Conservation (phyloP, 768 basidiomycete species). For the Rhodosporidiobolus odoratus region DNA sequence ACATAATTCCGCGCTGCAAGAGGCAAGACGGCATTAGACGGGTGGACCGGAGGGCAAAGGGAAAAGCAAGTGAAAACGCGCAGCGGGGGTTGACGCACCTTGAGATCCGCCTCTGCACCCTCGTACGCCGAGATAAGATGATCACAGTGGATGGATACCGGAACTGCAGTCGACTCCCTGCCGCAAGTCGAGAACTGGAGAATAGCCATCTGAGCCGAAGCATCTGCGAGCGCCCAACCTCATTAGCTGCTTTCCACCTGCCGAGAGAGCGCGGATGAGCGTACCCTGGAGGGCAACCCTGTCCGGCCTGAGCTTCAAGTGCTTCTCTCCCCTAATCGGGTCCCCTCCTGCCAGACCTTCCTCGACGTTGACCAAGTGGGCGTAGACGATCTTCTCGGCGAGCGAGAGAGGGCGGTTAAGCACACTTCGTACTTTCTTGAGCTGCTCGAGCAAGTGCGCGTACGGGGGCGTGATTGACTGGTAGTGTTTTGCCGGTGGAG, state of each 20-base stretch:
- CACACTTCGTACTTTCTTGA: slow-evolving; percentile 62
- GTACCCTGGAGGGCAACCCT: slow-evolving; percentile 98
- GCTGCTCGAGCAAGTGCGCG: slow-evolving; percentile 61
- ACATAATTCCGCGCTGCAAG: slow-evolving; percentile 67
- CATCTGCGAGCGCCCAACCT: slow-evolving; percentile 43
- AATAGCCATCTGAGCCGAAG: slow-evolving; percentile 55
- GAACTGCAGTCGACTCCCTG: slow-evolving; percentile 70
- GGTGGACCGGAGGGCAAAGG: neutral
- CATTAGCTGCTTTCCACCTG: neutral
- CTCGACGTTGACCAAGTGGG: slow-evolving; percentile 74
- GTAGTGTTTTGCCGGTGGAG: slow-evolving; percentile 57
- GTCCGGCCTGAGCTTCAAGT: slow-evolving; percentile 84
- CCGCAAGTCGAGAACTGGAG: slow-evolving; percentile 98
- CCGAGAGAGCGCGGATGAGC: slow-evolving; percentile 45
- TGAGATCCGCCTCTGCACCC: slow-evolving; percentile 77
- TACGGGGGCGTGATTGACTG: slow-evolving; percentile 82
- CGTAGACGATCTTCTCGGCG: slow-evolving; percentile 97
- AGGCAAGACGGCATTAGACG: neutral
- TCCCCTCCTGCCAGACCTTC: slow-evolving; percentile 61
- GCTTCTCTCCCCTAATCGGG: slow-evolving; percentile 74
- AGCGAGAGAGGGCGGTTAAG: slow-evolving; percentile 78
- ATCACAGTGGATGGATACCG: slow-evolving; percentile 80
- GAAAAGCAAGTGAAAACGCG: no score
- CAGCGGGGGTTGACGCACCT: no score
- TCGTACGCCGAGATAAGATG: slow-evolving; percentile 92